Base-by-base conservation (phyloP, 305 asterid genomes). In the Caryopteris hybrid region DNA sequence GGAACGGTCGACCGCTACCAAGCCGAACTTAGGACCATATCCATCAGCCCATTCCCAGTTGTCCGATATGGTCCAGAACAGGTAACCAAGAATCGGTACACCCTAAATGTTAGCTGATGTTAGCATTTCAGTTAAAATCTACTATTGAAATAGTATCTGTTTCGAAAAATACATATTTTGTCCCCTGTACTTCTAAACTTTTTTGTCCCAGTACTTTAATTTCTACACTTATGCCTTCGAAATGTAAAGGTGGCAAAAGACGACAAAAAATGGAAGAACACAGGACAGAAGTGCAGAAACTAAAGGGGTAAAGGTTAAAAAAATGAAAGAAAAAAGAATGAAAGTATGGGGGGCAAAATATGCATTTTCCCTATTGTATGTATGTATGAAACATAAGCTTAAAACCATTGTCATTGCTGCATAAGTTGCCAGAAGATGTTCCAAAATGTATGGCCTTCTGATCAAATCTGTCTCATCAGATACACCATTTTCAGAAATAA, bases 21-120 rank as follows among this genome's bases (percentile, higher is more conserved):
- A 78, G 50, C 99, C 99, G 66, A 90, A 93, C 85, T 93, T 93
- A 41, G 99, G 99, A 27, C 98, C 97, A 65, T 92, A 92, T 8
- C 98, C 98, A 76, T 92, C 98, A 45, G 98, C 97, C 99, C 99
- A 93, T 69, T 93, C 99, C 99, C 99, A 93, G 83, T 93, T 93
- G 80, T 93, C 99, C 16, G 99, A 93, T 77, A 88, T 90, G 50
- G 99, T 93, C 99, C 99, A 93, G 76, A 93, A 93, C 72, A 93
- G 61, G 84, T 90, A 93, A 42, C 99, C 99, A 62, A 90, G 85
- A 64, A 93, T 62, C 0, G 88, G 95, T 9, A 93, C 89, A 58
- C 97, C 99, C 98, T 89, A 52, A 42, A 74, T 57, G n/a, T 29
- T 34, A 69, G 18, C 22, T 4, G 33, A 65, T 25, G 31, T 71